Base-by-base conservation (phyloP, 164 flowering plant species). In the Platanus orientalis region DNA sequence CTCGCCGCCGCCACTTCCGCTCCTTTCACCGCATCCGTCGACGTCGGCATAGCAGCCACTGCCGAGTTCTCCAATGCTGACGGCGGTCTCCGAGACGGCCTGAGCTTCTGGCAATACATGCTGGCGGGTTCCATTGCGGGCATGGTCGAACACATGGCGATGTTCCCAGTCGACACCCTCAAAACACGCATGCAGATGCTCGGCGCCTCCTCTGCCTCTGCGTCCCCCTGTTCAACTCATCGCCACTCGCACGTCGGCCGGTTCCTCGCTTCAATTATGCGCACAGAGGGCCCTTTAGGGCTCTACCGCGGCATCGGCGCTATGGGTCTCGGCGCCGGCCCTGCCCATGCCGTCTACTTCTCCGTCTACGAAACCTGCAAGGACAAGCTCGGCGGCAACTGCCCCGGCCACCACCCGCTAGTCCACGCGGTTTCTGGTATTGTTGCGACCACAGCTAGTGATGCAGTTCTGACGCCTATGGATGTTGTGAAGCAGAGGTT, bases 401-500 rank as follows among this genome's bases (percentile, higher is more conserved):
- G 73, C 30, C 77, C 75, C 6, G 42, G 9, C 42, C 74, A 74
- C 58, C 75, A 76, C 24, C 19, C 85, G 4, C 58, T 45, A 0
- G 81, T 81, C 6, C 87, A 82, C 54, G 89, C 89, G 3, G 47
- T 61, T 7, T 73, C 89, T 0, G 92, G 89, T 1, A 79, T 80
- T 3, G 77, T 27, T 52, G 89, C 89, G 0, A 84, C 89, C 4
- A 81, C 82, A 4, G 74, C 84, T 6, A 82, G 87, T 53, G 85
- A 84, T 48, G 85, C 86, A 0, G 88, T 83, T 28, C 70, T 83
- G 7, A 83, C 88, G 11, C 91, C 91, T 0, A 84, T 86, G 91
- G 91, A 86, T 72, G 65, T 79, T 86, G 91, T 86, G 65, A 86
- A 86, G 73, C 91, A 84, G 86, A 74, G 91, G 52, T 47, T 86